Conservation (phyloP, 2,329 filamentous ascomycete genomes). For the Nectriaceae sp. region DNA sequence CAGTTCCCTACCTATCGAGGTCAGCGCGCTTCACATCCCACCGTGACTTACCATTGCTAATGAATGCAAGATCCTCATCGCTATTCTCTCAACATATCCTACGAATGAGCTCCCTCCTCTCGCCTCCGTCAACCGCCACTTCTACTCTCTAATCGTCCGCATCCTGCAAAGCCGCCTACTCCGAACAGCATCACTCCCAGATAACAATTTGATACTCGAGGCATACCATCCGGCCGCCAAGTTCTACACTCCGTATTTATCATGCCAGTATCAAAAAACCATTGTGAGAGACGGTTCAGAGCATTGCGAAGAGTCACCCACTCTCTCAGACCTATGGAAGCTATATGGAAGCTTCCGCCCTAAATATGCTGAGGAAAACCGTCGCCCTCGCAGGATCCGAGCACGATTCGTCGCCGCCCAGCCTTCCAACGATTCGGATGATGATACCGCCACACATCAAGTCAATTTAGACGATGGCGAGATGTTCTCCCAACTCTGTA, state of each 20-base stretch:
- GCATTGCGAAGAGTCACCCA: slow-evolving; percentile 8
- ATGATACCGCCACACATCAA: slow-evolving; percentile 56
- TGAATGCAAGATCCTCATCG: slow-evolving; percentile 50
- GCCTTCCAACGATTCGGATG: slow-evolving; percentile 23
- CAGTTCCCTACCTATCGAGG: background rate
- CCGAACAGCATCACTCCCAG: slow-evolving; percentile 25
- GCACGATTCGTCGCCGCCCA: slow-evolving; percentile 2
- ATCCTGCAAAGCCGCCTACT: slow-evolving; percentile 67
- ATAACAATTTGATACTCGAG: slow-evolving; percentile 70
- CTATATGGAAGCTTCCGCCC: slow-evolving; percentile 75
- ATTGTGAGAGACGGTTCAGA: slow-evolving; percentile 21
- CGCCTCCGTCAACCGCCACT: slow-evolving; percentile 60
- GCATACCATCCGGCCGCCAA: slow-evolving; percentile 74
- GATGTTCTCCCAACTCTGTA: slow-evolving; percentile 73
- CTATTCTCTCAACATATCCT: slow-evolving; percentile 49
- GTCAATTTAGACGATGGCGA: slow-evolving; percentile 69
- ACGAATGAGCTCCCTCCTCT: slow-evolving; percentile 57
- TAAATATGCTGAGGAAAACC: slow-evolving; percentile 55
- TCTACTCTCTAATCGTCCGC: slow-evolving; percentile 63
- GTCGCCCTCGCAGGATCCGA: slow-evolving; percentile 35
- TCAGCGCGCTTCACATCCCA: no score
- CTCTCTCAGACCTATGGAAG: slow-evolving; percentile 45
- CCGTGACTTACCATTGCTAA: background rate
- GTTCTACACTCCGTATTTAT: slow-evolving; percentile 66
- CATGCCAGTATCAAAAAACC: slow-evolving; percentile 67